Base-by-base conservation (phyloP, 495 filamentous ascomycete species). In the Penicillium coprophilum region DNA sequence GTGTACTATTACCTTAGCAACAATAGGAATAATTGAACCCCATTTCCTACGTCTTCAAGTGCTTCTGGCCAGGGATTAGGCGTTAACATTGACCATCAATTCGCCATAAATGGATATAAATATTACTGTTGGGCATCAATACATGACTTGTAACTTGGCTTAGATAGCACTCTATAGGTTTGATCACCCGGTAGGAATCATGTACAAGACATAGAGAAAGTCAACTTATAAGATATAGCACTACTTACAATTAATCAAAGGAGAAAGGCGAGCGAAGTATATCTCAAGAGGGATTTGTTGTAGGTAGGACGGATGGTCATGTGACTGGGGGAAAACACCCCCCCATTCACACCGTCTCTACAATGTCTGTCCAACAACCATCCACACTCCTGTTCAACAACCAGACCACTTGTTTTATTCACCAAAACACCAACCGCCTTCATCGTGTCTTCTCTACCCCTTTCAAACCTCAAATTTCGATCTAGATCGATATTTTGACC, bases 311-410 rank as follows among this genome's bases (percentile, higher is more conserved):
- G 4, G 30, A 34, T 2, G 27, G 41, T 61, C 58, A 61, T 30
- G 54, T 62, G 55, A 62, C 56, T 46, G 19, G 24, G 28, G 31
- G 12, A 30, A 20, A 51, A 51, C 30, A 30, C 46, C 41, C 45
- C 50, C 49, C 45, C 27, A 13, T 48, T 30, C 46, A 17, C 51
- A 46, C 55, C 40, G 38, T 44, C 39, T 51, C 45, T 39, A 38
- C 53, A 55, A 12, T 39, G 36, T 24, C 20, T 20, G 40, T 15
- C 11, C 32, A 10, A 27, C 21, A 9, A 31, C 27, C 27, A 31
- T n/a, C n/a, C n/a, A n/a, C n/a, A n/a, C 20, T 47, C 27, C 56
- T 31, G 15, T 39, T 15, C 46, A 30, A 45, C 47, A 20, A 27
- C 23, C 54, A 50, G 31, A 27, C 12, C n/a, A 30, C 23, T 38